These are phyloP conservation scores for Penicillium sp. DNA, from an alignment of 2,329 filamentous ascomycete genomes.

Conservation along the genomic window DNA sequence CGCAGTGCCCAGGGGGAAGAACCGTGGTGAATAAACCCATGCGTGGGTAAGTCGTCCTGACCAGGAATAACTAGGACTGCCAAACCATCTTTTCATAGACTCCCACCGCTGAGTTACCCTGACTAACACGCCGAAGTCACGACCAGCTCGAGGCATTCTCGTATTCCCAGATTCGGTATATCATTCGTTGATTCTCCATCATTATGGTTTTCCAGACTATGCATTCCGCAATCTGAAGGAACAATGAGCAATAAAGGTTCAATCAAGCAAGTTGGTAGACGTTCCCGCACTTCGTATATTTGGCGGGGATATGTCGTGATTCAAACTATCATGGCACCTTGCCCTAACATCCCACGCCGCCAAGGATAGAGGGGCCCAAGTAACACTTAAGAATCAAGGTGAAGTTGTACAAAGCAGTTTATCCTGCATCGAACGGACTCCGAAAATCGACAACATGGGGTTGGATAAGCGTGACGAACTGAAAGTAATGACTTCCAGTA, in stretches of 20 bases:
- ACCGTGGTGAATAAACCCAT: no score
- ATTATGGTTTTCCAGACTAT: neutral
- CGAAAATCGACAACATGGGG: neutral
- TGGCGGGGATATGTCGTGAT: slow-evolving; percentile 17
- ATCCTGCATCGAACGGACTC: neutral
- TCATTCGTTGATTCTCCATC: neutral
- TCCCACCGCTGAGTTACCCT: no score
- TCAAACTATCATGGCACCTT: slow-evolving; percentile 19
- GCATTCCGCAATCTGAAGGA: neutral
- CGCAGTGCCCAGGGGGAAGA: no score
- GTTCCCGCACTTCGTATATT: neutral
- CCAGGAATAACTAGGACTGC: no score
- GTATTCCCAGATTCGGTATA: neutral
- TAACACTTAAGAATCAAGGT: neutral
- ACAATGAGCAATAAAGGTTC: neutral
- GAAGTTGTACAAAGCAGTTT: neutral
- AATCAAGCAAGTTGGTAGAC: neutral
- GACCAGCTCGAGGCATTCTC: no score
- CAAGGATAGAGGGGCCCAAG: neutral
- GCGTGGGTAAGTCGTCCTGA: no score
- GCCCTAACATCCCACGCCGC: neutral
- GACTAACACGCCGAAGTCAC: no score
- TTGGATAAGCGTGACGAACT: slow-evolving; percentile 2
- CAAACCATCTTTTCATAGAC: no score
- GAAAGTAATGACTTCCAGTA: slow-evolving; percentile 1